Evolutionary conservation across 225 moss, liverwort and hornwort genomes (phyloP).

Genomic region (Marchantia polymorpha): DNA sequence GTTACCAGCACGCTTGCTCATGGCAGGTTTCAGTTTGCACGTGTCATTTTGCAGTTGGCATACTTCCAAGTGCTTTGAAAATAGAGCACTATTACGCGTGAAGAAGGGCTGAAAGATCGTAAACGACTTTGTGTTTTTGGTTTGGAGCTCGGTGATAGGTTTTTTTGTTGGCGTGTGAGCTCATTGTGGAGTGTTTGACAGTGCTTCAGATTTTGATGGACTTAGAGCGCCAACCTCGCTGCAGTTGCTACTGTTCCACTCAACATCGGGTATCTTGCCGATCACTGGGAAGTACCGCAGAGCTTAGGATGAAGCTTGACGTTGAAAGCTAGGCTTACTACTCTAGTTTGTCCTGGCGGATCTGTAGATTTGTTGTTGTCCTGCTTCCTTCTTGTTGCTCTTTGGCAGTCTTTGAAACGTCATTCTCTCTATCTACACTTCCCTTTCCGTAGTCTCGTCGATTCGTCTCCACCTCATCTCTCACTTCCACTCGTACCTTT

Average conservation of each 20-base stretch:
- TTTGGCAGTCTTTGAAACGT: conserved; percentile 23
- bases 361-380: conserved; percentile 28
- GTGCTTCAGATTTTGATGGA: conserved; percentile 27
- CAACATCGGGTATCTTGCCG: conserved; percentile 17
- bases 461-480: too few relatives aligned
- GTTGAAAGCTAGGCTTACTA: conserved; percentile 30
- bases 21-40: too few relatives aligned
- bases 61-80: conserved; percentile 26
- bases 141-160: too few relatives aligned
- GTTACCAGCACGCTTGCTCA: too few relatives aligned
- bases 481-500: too few relatives aligned
- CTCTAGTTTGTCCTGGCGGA: conserved; percentile 23
- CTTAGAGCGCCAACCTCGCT: conserved; percentile 19
- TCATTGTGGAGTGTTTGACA: conserved; percentile 37
- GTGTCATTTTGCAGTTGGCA: conserved; percentile 23
- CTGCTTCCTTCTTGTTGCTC: conserved; percentile 35
- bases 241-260: conserved; percentile 22
- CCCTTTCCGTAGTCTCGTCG: not conserved
- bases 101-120: too few relatives aligned
- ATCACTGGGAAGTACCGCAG: conserved; percentile 26
- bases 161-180: conserved; percentile 37
- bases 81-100: too few relatives aligned
- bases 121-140: too few relatives aligned
- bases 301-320: conserved; percentile 26
- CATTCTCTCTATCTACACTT: conserved; percentile 9